These are phyloP conservation scores for Tremella yokohamensis DNA, from an alignment of 768 basidiomycete genomes.

Conservation along the genomic window DNA sequence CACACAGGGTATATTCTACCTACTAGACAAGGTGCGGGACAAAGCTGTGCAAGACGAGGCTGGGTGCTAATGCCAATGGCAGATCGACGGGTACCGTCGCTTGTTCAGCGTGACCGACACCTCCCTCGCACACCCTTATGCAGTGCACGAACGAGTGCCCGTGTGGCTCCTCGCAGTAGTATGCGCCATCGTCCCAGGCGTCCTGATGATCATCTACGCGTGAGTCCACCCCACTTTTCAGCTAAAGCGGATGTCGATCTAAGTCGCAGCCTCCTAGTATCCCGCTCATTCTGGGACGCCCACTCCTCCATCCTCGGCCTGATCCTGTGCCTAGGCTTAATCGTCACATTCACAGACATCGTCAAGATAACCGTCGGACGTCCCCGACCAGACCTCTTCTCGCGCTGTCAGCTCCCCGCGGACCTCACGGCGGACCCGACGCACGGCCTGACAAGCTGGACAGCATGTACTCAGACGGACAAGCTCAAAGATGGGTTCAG, in stretches of 20 bases:
- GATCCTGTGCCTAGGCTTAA: conserved; percentile 39
- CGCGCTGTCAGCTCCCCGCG: conserved; percentile 44
- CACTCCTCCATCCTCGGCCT: conserved; percentile 43
- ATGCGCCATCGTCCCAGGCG: conserved; percentile 41
- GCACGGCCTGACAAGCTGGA: conserved; percentile 46
- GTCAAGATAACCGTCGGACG: conserved; percentile 49
- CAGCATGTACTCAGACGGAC: conserved; percentile 40
- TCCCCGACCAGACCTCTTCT: conserved; percentile 48
- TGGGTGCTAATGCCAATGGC: background rate
- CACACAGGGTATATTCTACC: conserved; percentile 39
- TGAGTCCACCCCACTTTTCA: conserved; percentile 20
- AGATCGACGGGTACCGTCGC: conserved; percentile 38
- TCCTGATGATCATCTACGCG: conserved; percentile 42
- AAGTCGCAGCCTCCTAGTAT: conserved; percentile 6
- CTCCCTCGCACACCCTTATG: conserved; percentile 42
- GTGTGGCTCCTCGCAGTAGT: conserved; percentile 44
- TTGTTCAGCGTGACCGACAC: conserved; percentile 43
- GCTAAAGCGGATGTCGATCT: conserved; percentile 14
- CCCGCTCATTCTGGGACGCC: conserved; percentile 42
- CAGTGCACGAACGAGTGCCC: conserved; percentile 41
- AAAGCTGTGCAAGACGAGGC: background rate
- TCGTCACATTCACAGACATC: conserved; percentile 46
- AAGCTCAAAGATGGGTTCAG: conserved; percentile 46
- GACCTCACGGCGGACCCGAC: conserved; percentile 36
- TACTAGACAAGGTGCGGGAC: conserved; percentile 51